Base-by-base conservation (phyloP, 768 basidiomycete genomes). In the Phaeolepiota aurea region DNA sequence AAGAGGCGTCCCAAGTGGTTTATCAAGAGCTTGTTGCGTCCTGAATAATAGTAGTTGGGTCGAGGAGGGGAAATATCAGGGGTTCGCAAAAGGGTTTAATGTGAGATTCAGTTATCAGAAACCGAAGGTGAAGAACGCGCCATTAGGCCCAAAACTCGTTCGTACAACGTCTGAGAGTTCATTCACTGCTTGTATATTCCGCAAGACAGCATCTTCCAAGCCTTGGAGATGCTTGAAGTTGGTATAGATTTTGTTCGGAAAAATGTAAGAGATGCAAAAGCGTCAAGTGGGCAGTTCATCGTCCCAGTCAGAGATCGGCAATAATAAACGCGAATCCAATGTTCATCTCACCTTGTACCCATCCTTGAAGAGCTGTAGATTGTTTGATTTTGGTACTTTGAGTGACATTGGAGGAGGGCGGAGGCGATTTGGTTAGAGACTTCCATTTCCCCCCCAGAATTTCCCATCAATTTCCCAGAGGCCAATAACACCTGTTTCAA, bases 71-170 rank as follows among this genome's bases (percentile, higher is more conserved):
- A n/a, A n/a, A n/a, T n/a, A n/a, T n/a, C n/a, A n/a, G n/a, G n/a
- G n/a, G n/a, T n/a, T n/a, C n/a, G n/a, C n/a, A n/a, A n/a, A n/a
- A n/a, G n/a, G n/a, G n/a, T n/a, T n/a, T n/a, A n/a, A n/a, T n/a
- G n/a, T n/a, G n/a, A n/a, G n/a, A n/a, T n/a, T n/a, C 5, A 36
- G 11, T 12, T 20, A 13, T 23, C 15, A 46, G 12, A 32, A 22
- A 28, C 41, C 32, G 32, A 36, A 31, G 31, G 32, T 48, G 21
- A 25, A 50, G 32, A 33, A 69, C 82, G 61, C 61, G 87, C 92
- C 92, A 60, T 94, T 94, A 21, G 92, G 92, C 18, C 92, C 92
- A 57, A 94, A 97, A 64, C 89, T 92, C 31, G 96, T 97, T 52
- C 93, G 74, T 35, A 98, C 90, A 48, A 96, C 87, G 66, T 96